Conservation (phyloP, 2,329 filamentous ascomycete genomes). For the Leptographium lundbergii region DNA sequence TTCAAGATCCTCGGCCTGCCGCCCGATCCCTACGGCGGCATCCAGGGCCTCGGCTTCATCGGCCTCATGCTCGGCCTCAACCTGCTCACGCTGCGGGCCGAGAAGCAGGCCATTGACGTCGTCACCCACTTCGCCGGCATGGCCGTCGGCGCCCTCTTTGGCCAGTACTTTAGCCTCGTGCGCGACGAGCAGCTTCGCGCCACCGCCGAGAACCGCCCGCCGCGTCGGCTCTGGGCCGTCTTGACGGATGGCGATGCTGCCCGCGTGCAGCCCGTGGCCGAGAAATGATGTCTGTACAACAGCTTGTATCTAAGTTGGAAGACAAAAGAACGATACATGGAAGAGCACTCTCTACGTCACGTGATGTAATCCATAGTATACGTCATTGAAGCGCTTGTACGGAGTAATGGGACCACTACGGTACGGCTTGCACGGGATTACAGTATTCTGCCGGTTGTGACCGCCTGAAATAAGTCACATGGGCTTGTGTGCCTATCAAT, state of each 20-base stretch:
- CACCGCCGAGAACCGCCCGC: constrained; percentile 2
- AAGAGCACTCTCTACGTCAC: too few species aligned
- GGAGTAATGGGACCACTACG: too few species aligned
- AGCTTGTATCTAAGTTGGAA: not conserved
- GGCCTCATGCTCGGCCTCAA: constrained; percentile 38
- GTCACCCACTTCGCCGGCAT: constrained; percentile 42
- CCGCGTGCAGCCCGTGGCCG: too few species aligned
- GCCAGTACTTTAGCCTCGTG: constrained; percentile 21
- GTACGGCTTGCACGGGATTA: too few species aligned
- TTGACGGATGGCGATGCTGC: not conserved
- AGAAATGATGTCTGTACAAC: not conserved
- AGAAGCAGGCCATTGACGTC: constrained; percentile 32
- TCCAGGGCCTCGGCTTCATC: constrained; percentile 42
- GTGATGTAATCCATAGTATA: too few species aligned
- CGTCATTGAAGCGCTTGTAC: too few species aligned
- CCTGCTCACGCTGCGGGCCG: constrained; percentile 32
- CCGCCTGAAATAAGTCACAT: too few species aligned
- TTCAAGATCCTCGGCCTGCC: constrained; percentile 46
- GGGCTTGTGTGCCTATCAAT: too few species aligned
- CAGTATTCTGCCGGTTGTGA: too few species aligned
- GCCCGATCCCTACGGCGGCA: constrained; percentile 35
- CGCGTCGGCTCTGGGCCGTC: constrained; percentile 3
- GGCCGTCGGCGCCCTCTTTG: constrained; percentile 30
- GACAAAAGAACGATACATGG: too few species aligned
- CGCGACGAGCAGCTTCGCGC: constrained; percentile 14